Evolutionary conservation across 2,329 filamentous ascomycete species (phyloP), one percentile per base, ranked within the genome.

Genomic region (Corynespora cassiicola): DNA sequence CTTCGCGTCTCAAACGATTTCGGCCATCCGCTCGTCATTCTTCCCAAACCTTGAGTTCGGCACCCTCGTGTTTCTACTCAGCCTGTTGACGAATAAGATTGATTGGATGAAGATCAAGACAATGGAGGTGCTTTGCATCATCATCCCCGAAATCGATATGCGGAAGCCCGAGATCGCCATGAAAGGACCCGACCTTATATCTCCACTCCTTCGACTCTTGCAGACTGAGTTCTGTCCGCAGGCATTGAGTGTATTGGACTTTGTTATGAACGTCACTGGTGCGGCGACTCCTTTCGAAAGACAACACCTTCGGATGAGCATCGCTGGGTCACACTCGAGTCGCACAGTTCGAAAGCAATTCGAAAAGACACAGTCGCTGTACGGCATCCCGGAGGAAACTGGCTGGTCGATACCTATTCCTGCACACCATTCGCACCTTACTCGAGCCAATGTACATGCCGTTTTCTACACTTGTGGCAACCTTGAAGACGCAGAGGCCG

Each of bases 321-420:
- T 99, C 90, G 91, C 90, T 5, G 86, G 88, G 9, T 85, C 88
- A 1, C 90, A 90, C 2, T 94, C 90, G 0, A 76, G 66, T 37
- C 87, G 88, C 54, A 84, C 87, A 0, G 87, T 94, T 32, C 85
- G 89, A 31, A 97, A 96, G 64, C 91, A 97, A 69, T 97, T 96
- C 56, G 92, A 96, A 62, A 85, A 88, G 15, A 96, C 90, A 0
- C 88, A 96, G 65, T 96, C 90, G 59, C 73, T 99, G 21, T 99
- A 97, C 65, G 95, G 95, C 18, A 97, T 99, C 42, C 94, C 94
- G 0, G 92, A 97, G 63, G 86, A 90, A 15, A 94, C 89, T 11
- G 94, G 94, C 2, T 99, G 94, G 94, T 94, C 94, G 0, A 90
- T 99, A 28, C 92, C 94, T 0, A 83, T 95, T 64, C 94, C 94